Conservation (phyloP, 139 green algal genomes). For the Deuterostichococcus epilithicus region DNA sequence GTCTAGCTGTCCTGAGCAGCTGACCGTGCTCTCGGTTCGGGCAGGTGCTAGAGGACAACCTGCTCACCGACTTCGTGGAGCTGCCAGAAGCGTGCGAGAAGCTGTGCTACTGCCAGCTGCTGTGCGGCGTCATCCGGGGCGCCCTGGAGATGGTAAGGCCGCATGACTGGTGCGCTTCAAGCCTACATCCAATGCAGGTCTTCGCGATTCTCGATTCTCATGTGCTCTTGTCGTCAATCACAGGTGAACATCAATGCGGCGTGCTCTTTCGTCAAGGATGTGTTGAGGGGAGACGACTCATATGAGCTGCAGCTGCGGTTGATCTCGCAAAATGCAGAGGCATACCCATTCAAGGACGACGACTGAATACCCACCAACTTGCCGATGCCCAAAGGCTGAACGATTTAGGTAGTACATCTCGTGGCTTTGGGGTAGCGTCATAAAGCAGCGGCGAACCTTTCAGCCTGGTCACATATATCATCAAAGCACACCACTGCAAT, state of each 20-base stretch:
- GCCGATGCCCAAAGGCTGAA: too few species aligned
- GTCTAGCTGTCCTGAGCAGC: background rate
- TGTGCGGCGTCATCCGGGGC: conserved; percentile 87
- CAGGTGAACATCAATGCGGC: conserved; percentile 87
- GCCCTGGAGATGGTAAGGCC: conserved; percentile 79
- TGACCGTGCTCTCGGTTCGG: background rate
- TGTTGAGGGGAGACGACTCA: conserved; percentile 78
- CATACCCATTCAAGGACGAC: conserved; percentile 94
- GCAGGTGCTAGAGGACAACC: conserved; percentile 87
- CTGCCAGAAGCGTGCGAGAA: conserved; percentile 69
- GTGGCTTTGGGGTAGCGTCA: too few species aligned
- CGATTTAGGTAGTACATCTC: too few species aligned
- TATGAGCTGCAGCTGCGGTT: conserved; percentile 84
- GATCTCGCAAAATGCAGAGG: conserved; percentile 45
- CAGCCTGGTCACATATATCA: too few species aligned
- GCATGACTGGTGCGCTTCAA: background rate
- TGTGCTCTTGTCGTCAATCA: background rate
- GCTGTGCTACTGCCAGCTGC: conserved; percentile 86
- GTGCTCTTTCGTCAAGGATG: conserved; percentile 71
- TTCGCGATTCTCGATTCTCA: background rate
- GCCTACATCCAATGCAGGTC: background rate
- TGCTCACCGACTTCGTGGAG: conserved; percentile 95
- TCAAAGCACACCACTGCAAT: too few species aligned
- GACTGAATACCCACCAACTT: too few species aligned
- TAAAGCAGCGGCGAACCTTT: too few species aligned